Percentiles rank a stretch among this genome's conserved stretches.
These are phyloP conservation scores for Candida railenensis DNA, from an alignment of 805 yeast genomes.

Conservation along the genomic window DNA sequence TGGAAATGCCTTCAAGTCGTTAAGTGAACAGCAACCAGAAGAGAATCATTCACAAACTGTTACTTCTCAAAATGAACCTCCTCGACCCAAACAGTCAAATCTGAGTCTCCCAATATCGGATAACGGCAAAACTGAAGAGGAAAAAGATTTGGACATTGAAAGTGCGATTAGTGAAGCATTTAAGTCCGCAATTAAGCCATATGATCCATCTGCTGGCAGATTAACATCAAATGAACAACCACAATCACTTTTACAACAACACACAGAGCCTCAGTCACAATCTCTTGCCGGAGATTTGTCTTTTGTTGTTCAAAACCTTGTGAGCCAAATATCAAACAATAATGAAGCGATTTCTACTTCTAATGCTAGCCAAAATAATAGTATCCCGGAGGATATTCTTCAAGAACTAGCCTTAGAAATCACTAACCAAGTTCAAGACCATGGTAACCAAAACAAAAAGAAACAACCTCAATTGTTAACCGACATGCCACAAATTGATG, in stretches of 20 bases:
- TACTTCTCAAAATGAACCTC: background rate
- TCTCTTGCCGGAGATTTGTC: slow-evolving; percentile 15
- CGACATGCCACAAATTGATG: slow-evolving; percentile 34
- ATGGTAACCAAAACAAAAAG: slow-evolving; percentile 14
- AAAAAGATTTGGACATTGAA: slow-evolving; percentile 17
- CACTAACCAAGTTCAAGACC: slow-evolving; percentile 28
- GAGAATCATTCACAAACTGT: background rate
- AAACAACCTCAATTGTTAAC: slow-evolving; percentile 10
- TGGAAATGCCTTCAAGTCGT: slow-evolving; percentile 19
- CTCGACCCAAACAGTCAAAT: too few relatives aligned
- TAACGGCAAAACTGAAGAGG: background rate
- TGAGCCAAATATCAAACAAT: slow-evolving; percentile 18
- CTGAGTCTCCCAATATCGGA: too few relatives aligned
- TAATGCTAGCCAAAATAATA: background rate
- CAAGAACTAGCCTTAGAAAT: slow-evolving; percentile 30
- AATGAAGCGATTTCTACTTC: slow-evolving; percentile 9
- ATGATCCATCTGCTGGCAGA: background rate
- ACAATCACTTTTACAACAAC: background rate
- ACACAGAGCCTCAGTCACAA: background rate
- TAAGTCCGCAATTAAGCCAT: slow-evolving; percentile 16
- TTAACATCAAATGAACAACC: background rate
- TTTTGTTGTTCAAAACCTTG: slow-evolving; percentile 26
- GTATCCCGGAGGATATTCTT: slow-evolving; percentile 20
- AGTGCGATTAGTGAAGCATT: slow-evolving; percentile 31
- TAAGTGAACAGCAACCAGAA: too few relatives aligned